Evolutionary conservation across 2,329 filamentous ascomycete species (phyloP), one percentile per base, ranked within the genome.

Genomic region (Aspergillus sp.): DNA sequence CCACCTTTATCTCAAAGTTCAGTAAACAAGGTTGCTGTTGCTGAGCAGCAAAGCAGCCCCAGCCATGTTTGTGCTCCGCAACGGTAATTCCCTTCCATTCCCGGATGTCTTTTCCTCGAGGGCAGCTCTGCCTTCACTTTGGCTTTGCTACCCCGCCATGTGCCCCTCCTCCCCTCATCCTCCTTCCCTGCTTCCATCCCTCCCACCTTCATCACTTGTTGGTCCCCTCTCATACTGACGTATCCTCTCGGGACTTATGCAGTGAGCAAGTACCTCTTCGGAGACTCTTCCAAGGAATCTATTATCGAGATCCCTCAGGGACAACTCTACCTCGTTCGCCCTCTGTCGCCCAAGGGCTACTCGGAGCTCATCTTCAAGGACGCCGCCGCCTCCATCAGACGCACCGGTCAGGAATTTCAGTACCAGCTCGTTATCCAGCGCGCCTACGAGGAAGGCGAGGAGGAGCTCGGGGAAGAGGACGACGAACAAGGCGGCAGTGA

Each of bases 341-440:
- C 95, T 10, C 86, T 92, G 53, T 98, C 94, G 7, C 92, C 94
- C 59, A 99, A 99, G 78, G 95, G 95, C 67, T 98, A 97, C 76
- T 97, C 94, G 1, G 95, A 99, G 78, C 92, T 98, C 74, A 96
- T 99, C 78, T 99, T 97, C 84, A 97, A 95, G 78, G 95, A 99
- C 87, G 90, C 92, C 41, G 91, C 92, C 50, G 92, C 94, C 56
- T 92, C 90, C 65, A 96, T 99, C 72, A 90, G 96, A 66, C 88
- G 91, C 65, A 98, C 95, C 15, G 93, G 91, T 19, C 93, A 97
- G 75, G 92, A 98, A 57, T 97, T 91, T 72, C 93, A 99, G 72
- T 99, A 98, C 76, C 95, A 99, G 76, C 91, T 99, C 12, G 94
- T 98, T 43, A 87, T 98, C 45, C 95, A 99, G 76, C 87, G 95